Conservation (phyloP, 345 rosid species). For the Brassica juncea region DNA sequence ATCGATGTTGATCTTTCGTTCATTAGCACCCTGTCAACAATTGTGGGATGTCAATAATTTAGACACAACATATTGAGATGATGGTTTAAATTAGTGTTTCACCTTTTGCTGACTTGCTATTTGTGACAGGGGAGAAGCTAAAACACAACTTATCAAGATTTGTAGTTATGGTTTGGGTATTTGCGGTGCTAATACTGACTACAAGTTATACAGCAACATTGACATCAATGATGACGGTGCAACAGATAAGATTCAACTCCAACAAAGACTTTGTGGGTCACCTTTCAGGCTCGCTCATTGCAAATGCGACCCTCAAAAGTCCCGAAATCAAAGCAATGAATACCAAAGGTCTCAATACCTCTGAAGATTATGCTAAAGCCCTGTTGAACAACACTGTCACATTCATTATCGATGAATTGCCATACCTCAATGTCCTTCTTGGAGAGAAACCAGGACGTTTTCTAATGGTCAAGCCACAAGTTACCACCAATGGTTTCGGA, state of each 20-base stretch:
- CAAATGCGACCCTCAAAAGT: not conserved
- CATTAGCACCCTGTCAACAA: constrained; percentile 35
- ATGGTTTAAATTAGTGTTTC: not conserved
- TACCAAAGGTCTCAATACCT: constrained; percentile 9
- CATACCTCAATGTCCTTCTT: constrained; percentile 47
- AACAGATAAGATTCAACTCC: constrained; percentile 33
- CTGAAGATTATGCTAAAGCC: constrained; percentile 35
- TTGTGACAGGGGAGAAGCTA: constrained; percentile 50
- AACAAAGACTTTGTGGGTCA: constrained; percentile 42
- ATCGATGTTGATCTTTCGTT: constrained; percentile 34
- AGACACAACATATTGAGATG: constrained; percentile 25
- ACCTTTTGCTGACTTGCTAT: not conserved
- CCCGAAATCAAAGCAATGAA: constrained; percentile 16
- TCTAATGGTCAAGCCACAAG: constrained; percentile 40
- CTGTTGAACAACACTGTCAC: constrained; percentile 34
- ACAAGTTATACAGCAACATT: constrained; percentile 59
- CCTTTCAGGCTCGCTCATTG: constrained; percentile 39
- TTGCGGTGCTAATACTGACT: constrained; percentile 51
- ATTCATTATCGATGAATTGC: constrained; percentile 48
- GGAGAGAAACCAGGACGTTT: constrained; percentile 38
- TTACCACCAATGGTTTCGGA: constrained; percentile 40
- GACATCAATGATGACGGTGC: constrained; percentile 50
- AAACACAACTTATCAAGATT: constrained; percentile 47
- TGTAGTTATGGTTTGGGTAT: constrained; percentile 57
- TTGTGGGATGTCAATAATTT: not conserved